A percentile compares a stretch with the other conserved stretches of the same genome.
Evolutionary conservation across 2,329 filamentous ascomycete genomes (phyloP).

Genomic region (Xylariaceae sp.): DNA sequence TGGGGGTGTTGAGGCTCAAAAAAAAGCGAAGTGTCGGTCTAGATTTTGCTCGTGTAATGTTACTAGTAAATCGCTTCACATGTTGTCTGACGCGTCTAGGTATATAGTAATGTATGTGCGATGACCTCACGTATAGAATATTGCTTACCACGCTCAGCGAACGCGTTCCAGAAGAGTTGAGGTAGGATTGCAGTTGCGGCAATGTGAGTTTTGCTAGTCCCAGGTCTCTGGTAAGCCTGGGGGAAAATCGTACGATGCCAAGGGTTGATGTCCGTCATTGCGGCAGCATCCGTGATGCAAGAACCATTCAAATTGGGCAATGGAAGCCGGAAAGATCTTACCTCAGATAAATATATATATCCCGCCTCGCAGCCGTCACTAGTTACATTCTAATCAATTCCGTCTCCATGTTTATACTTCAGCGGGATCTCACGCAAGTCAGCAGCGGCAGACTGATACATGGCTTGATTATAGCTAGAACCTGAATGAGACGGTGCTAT

Average conservation of each 20-base stretch:
- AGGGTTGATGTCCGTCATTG: constrained; percentile 31
- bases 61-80: not conserved
- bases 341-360: constrained; percentile 11
- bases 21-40: not conserved
- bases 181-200: constrained; percentile 21
- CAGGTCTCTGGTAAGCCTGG: constrained; percentile 25
- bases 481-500: not conserved
- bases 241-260: constrained; percentile 34
- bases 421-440: no score
- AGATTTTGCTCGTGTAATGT: not conserved
- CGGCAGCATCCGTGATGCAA: constrained; percentile 22
- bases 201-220: no score
- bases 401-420: no score
- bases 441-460: no score
- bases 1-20: not conserved
- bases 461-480: constrained; percentile 5
- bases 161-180: not conserved
- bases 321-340: no score
- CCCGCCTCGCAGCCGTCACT: not conserved
- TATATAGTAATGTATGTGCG: not conserved
- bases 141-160: constrained; percentile 10
- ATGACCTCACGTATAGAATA: constrained; percentile 14
- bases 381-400: no score
- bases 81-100: not conserved
- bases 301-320: constrained; percentile 20